Evolutionary conservation across 2,329 filamentous ascomycete genomes (phyloP), one percentile per base, ranked within the genome.

Genomic region (Westerdykella ornata): DNA sequence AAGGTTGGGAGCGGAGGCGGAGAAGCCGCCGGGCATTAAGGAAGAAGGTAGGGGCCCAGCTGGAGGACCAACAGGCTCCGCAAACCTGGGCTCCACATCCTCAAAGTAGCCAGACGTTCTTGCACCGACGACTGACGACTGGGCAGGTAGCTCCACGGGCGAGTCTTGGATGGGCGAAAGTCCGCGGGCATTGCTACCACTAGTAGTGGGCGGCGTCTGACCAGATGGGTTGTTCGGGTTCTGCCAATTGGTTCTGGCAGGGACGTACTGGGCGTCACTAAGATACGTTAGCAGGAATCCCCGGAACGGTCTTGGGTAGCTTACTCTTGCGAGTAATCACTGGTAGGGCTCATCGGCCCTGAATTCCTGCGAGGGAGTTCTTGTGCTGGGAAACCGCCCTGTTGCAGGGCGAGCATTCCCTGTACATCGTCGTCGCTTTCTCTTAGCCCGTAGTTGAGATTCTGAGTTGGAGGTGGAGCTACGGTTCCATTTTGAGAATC

Each of bases 21-120:
- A 44, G 36, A 55, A 42, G 46, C 61, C 46, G 45, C 56, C 57
- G 32, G 66, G 64, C 38, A 66, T 56, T 41, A 63, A 52, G 28
- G 64, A 48, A 39, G 58, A 45, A 37, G 65, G 60, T 43, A 63
- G 44, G 41, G 53, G 45, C 32, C 47, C 44, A 40, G 55, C 52
- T 57, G 64, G 52, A 39, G 42, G 46, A 41, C 44, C 51, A 47
- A 53, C 41, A 18, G 68, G 67, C 42, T 79, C 75, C 26, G 81
- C 84, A 58, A 96, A 97, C 42, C 82, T 85, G 34, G 90, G 88
- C 51, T 95, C 88, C 11, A 95, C 80, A 62, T 97, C 90, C 72
- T 97, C 92, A 60, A 94, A 94, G 68, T 97, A 97, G 47, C 76
- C 59, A 9, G 74, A 72, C 37, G 54, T 65, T 17, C 55, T 54